phyloP scores from a whole-genome alignment of 1,284 basidiomycete genomes.

The Cutaneotrichosporon sp. region DNA sequence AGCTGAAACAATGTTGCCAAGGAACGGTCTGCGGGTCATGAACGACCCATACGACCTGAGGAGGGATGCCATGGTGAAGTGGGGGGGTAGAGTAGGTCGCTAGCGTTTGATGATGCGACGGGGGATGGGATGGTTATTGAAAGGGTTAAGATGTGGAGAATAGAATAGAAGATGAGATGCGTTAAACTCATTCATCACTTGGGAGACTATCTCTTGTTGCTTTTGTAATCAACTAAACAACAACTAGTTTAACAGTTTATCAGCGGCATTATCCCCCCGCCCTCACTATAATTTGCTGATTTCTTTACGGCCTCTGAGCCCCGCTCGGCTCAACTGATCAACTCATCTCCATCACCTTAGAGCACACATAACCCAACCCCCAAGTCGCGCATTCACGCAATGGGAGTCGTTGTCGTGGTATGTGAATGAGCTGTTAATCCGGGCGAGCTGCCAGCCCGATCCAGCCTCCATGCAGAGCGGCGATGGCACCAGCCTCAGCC shows the following conservation, averaged over 20 bases:
- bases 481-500: no score
- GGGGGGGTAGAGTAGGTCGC: neutral
- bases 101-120: neutral
- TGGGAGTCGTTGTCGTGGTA: no score
- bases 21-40: slow-evolving; percentile 41
- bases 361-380: no score
- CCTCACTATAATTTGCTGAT: neutral
- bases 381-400: no score
- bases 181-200: neutral
- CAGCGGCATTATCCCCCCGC: slow-evolving; percentile 3
- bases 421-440: no score
- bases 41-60: slow-evolving; percentile 40
- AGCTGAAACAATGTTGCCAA: slow-evolving; percentile 49
- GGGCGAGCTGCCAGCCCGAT: no score
- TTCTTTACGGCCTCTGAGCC: neutral
- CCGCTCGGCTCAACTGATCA: neutral
- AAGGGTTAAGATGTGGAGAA: no score
- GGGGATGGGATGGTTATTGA: neutral
- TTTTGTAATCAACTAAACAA: no score
- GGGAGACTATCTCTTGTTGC: no score
- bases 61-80: slow-evolving; percentile 38
- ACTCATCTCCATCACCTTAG: neutral
- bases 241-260: slow-evolving; percentile 9
- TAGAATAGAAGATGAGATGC: neutral
- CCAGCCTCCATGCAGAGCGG: no score